Evolutionary conservation across 805 yeast genomes (phyloP), one percentile per base, ranked within the genome.

Genomic region (Phaffomyces antillensis): DNA sequence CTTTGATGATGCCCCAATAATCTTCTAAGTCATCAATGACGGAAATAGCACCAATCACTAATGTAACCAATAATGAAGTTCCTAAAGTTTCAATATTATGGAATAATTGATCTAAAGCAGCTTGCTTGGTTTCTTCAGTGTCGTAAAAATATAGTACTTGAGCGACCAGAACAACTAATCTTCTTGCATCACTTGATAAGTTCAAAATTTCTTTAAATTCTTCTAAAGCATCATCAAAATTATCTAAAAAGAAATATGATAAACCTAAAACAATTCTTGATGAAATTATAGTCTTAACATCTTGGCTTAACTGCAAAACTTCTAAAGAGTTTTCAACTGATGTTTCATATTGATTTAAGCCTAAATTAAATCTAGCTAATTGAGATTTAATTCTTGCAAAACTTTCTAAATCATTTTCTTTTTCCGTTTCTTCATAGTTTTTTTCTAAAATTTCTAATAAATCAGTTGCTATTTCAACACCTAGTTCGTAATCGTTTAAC

Each of bases 61-160:
- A 63, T 0, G 86, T 81, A 2, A 86, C 78, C 23, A 78, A 56
- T 39, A 87, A 64, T 3, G 89, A 78, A 1, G 85, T 70, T 0
- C 95, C 96, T 45, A 75, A 62, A 5, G 65, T 68, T 48, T 76
- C 82, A 36, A 89, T 77, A 53, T 73, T 78, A 23, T 74, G 71
- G 53, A 85, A 83, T 37, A 91, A 64, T 61, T 88, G 96, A 54
- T 89, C 96, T 39, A 86, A 58, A 0, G 97, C 96, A 1, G 89
- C 90, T 50, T 80, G 83, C 47, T 79, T 81, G 1, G 93, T 79
- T 6, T 85, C 93, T n/a, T 75, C 79, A 0, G 79, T 75, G n/a
- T 79, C 84, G 45, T 77, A 76, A 3, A 87, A 86, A 66, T 83
- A 84, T 41, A 93, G 68, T 0, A 90, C 83, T 58, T 89, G 95